Evolutionary conservation across 371 early-diverging fungal species (phyloP), one percentile per base, ranked within the genome.

Genomic region (Mortierella sp.): DNA sequence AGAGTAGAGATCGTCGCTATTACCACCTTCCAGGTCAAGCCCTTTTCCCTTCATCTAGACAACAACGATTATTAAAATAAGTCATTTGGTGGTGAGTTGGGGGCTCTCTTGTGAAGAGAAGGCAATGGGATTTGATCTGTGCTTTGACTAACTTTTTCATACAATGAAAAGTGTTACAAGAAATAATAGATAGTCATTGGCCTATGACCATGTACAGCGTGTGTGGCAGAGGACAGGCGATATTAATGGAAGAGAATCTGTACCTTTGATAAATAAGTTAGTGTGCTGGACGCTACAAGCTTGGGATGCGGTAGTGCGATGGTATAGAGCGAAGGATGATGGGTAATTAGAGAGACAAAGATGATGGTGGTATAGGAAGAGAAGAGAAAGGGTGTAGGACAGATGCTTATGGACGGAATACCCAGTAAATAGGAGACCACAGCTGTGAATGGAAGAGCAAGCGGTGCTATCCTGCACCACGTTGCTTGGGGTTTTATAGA

Each of bases 21-120:
- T 77, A 42, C 72, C 78, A n/a, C 62, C 67, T 62, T 77, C 78
- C 34, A 77, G 51, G n/a, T 77, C 78, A 31, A 58, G n/a, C 26
- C 66, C 72, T 65, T 66, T 68, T 55, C 57, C 72, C 47, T 77
- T 77, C 78, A 77, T 77, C 78, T 72, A 66, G 12, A 26, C 23
- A 49, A 19, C 9, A 5, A 37, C n/a, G 3, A 57, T 28, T 23
- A 42, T 43, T 8, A 45, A 17, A 31, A 40, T 8, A n/a, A 59
- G 37, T 28, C 35, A 35, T 9, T 6, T 3, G 6, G 35, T 15
- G 42, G 31, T 37, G 26, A 32, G 23, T 45, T 45, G 45, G 45
- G 35, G 35, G 35, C 35, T 35, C 35, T 35, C 35, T 35, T 35
- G 35, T 35, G n/a, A 42, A 40, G 42, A 23, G 28, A 35, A 17